Evolutionary conservation across 2,329 filamentous ascomycete genomes (phyloP).

Genomic region (Colletotrichum sp.): DNA sequence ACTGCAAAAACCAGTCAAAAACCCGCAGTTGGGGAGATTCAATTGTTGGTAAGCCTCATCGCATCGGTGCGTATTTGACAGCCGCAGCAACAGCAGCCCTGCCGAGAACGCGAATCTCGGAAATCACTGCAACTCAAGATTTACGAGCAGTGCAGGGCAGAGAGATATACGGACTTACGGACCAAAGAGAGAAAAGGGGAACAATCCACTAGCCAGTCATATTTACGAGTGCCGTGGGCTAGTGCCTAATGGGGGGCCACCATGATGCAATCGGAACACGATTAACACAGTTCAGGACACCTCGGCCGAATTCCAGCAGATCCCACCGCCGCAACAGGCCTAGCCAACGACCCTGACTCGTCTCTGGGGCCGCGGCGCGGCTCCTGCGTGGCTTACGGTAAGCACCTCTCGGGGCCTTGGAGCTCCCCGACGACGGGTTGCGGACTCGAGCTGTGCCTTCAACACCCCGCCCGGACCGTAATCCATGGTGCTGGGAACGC

Average conservation of each 20-base stretch:
- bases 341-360: neutral
- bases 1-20: neutral
- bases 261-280: conserved; percentile 6
- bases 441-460: neutral
- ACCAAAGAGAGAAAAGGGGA: neutral
- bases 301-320: neutral
- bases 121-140: conserved; percentile 1
- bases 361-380: neutral
- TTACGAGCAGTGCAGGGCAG: neutral
- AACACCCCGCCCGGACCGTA: neutral
- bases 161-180: neutral
- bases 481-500: neutral
- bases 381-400: neutral
- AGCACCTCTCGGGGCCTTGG: neutral
- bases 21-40: neutral
- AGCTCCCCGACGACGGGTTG: neutral
- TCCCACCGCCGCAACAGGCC: neutral
- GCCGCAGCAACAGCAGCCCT: neutral
- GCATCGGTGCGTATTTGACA: neutral
- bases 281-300: neutral
- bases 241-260: neutral
- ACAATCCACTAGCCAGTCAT: neutral
- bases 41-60: neutral
- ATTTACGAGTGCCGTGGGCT: neutral
- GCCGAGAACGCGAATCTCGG: neutral